Evolutionary conservation across 768 basidiomycete species (phyloP), one percentile per base, ranked within the genome.

Genomic region (Dacryopinax spathularia): DNA sequence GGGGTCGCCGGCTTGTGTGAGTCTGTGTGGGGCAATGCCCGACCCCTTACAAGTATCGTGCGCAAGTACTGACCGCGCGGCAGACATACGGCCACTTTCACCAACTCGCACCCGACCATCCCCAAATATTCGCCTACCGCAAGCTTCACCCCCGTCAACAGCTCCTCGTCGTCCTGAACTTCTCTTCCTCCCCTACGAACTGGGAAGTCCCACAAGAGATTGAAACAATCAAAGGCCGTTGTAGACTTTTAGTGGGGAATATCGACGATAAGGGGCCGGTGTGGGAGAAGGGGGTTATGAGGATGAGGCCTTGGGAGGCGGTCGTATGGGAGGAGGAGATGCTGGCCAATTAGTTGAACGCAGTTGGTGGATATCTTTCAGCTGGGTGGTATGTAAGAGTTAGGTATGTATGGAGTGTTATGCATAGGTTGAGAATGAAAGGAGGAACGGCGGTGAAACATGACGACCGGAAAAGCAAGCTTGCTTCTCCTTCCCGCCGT

Each of bases 81-180:
- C 61, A 85, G 84, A 77, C 82, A 1, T 84, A 83, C 69, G 88
- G 88, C 16, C 77, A 79, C 36, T 89, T 87, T 68, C 68, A 70
- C 5, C 77, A 82, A 34, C 70, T 85, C 2, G 76, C 80, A 7
- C 69, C 73, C 0, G 69, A 70, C 0, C 74, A 87, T 68, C 75
- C 81, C 29, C 67, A 78, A 29, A 77, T 84, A 22, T 83, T 87
- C 62, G 81, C 81, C 0, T 87, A 81, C 69, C 48, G 48, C 48
- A 56, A 56, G 29, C 25, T 56, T 22, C 48, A 56, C 48, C 6
- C 13, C 25, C 25, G 48, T 29, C 48, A 56, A 29, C 48, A 29
- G 25, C 48, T 56, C 13, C 5, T 29, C 9, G 48, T 56, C 18
- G 18, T 56, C 13, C 48, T 56, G 10, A 56, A 56, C 48, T 56